Conservation (phyloP, 129 eudicot species). For the Logfia minima region DNA sequence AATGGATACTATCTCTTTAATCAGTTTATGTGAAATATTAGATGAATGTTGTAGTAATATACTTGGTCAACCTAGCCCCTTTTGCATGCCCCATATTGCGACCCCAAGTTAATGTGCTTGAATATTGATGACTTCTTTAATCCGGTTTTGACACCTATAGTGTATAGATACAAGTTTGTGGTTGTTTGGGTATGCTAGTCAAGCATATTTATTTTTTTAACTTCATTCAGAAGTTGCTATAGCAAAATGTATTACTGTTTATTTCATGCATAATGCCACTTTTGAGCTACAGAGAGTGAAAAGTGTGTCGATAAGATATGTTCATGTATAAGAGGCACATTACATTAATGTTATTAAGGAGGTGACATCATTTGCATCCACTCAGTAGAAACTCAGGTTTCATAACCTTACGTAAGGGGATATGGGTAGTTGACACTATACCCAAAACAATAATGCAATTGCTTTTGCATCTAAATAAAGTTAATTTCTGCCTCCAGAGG, state of each 20-base stretch:
- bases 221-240: constrained; percentile 16
- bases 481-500: background rate
- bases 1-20: background rate
- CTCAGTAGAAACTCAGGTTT: constrained; percentile 2
- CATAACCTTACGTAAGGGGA: background rate
- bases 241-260: background rate
- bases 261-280: constrained; percentile 1
- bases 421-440: background rate
- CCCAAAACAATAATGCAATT: background rate
- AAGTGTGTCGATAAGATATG: constrained; percentile 20
- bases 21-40: background rate
- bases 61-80: background rate
- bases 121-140: background rate
- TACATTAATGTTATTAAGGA: constrained; percentile 8
- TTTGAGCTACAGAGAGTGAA: background rate
- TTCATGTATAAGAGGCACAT: constrained; percentile 13
- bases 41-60: background rate
- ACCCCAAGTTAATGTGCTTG: background rate
- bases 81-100: background rate
- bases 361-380: constrained; percentile 24
- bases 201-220: constrained; percentile 11
- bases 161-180: constrained; percentile 7
- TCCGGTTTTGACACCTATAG: background rate
- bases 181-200: constrained; percentile 4
- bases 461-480: background rate